Conservation (phyloP, 441 rosid genomes). For the Manihot esculenta region DNA sequence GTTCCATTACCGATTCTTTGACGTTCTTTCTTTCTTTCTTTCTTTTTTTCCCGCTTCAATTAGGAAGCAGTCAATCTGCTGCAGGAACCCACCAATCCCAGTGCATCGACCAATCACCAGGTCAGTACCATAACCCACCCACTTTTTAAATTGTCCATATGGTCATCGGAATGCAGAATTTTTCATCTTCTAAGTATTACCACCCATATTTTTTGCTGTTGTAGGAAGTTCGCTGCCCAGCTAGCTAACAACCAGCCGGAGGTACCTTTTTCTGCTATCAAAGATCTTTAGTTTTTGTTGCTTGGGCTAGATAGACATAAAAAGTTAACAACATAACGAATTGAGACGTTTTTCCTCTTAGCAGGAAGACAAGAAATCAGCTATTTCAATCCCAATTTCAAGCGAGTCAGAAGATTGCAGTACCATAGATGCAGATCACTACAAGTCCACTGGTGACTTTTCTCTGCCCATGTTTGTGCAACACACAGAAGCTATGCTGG, state of each 20-base stretch:
- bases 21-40: no score
- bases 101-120: constrained; percentile 88
- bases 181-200: constrained; percentile 7
- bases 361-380: constrained; percentile 50
- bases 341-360: constrained; percentile 8
- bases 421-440: constrained; percentile 46
- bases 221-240: constrained; percentile 78
- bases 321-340: not conserved
- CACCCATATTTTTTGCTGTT: constrained; percentile 22
- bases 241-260: constrained; percentile 63
- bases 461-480: constrained; percentile 74
- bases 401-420: constrained; percentile 41
- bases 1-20: not conserved
- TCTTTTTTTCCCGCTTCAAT: not conserved
- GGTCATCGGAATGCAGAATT: constrained; percentile 11
- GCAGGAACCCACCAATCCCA: constrained; percentile 49
- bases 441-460: constrained; percentile 32
- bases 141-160: not conserved
- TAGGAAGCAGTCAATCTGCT: constrained; percentile 46
- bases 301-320: not conserved
- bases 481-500: constrained; percentile 85
- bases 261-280: constrained; percentile 30
- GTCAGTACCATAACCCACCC: constrained; percentile 34
- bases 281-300: not conserved
- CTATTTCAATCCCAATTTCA: constrained; percentile 23